Evolutionary conservation across 768 basidiomycete species (phyloP), one percentile per base, ranked within the genome.

Genomic region (Suillus subaureus): DNA sequence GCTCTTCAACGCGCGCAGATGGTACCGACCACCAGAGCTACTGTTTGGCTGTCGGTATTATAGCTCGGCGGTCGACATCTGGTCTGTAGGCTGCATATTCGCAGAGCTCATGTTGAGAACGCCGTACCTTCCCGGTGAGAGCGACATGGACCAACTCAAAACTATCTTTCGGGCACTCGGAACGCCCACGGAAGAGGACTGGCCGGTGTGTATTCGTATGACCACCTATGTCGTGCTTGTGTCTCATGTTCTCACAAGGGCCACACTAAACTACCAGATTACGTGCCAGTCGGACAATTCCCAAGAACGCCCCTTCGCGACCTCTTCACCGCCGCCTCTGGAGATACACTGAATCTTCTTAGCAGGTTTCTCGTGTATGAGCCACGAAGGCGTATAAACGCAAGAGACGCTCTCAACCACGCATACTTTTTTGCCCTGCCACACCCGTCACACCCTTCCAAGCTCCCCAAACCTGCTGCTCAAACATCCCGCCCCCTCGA

Each of bases 31-130:
- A 5, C 96, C 97, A 18, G 97, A 99, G 76, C 85, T 99, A 12
- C 82, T 99, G 7, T 97, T 94, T 68, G 96, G 96, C 43, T 85
- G 92, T 62, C 84, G 96, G 31, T 92, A 93, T 76, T 98, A 99
- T 77, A 87, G 94, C 71, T 89, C 93, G 2, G 91, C 91, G 0
- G 95, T 97, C 64, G 97, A 99, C 76, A 87, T 95, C 39, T 99
- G 97, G 97, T 97, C 96, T 12, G 91, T 97, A 4, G 97, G 97
- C 1, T 97, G 96, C 69, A 99, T 99, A 69, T 97, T 99, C 72
- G 94, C 97, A 4, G 97, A 99, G 75, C 85, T 99, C 61, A 97
- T 99, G 92, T 82, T 99, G 40, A 88, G 97, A 18, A 95, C 92
- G 31, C 97, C 97, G 2, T 99, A 97, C 73, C 85, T 99, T 33